Base-by-base conservation (phyloP, 192 early-diverging fungal genomes). In the Pilobolus umbonatus region DNA sequence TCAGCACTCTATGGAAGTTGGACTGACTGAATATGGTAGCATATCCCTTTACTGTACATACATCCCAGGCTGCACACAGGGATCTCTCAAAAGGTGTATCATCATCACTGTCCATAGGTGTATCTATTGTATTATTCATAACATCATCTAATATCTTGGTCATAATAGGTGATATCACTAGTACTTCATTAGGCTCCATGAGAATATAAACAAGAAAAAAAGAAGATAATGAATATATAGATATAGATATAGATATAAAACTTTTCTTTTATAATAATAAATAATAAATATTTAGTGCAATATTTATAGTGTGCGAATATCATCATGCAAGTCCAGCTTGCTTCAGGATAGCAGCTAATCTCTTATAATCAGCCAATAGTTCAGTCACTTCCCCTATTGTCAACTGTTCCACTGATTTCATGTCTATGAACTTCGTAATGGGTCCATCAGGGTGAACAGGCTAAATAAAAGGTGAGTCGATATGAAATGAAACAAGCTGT, bases 341-440 rank as follows among this genome's bases (percentile, higher is more conserved):
- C 19, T 71, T 71, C 29, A 71, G 35, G 32, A 71, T 65, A 25
- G 69, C 62, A 44, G 69, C 58, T 17, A 71, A 36, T 50, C 69
- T 36, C 26, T 71, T 71, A 38, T 71, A 71, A 30, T 71, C 69
- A 19, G 69, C 69, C 21, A 71, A 48, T 3, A 71, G 32, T 31
- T 65, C 69, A 19, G 56, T 43, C 24, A 69, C 57, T 24, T 69
- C 68, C 8, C 68, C 61, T 48, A 69, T 64, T 25, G 31, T 58
- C 1, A 69, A 31, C 4, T 68, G 60, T 15, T 69, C 62, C 21
- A 64, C 61, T 7, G 61, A 59, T 53, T 69, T 63, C 29, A 60
- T 43, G 4, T 63, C 43, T 1, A 69, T 24, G 32, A 69, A 69
- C 32, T 64, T 63, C 21, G 25, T 22, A 25, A 69, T 44, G 21